These are phyloP conservation scores for Endogone sp. DNA, from an alignment of 192 early-diverging fungal species.

Conservation along the genomic window DNA sequence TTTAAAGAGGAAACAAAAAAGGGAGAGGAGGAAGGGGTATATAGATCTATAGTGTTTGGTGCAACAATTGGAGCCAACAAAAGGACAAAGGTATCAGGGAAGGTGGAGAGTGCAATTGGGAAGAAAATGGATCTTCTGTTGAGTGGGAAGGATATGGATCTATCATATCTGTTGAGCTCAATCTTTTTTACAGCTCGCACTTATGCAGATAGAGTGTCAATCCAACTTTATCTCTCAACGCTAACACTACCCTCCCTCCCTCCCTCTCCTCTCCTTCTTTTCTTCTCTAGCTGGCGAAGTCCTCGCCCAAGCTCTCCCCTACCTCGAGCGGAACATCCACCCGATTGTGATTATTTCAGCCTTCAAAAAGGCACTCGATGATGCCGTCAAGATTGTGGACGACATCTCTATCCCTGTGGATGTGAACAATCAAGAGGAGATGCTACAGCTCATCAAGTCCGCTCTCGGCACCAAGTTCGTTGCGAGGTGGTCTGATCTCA, in stretches of 20 bases:
- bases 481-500: slow-evolving; percentile 92
- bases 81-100: no score
- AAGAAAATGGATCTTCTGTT: neutral
- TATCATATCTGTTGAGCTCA: slow-evolving; percentile 1
- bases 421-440: slow-evolving; percentile 78
- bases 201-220: no score
- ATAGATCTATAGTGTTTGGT: no score
- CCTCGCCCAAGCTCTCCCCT: slow-evolving; percentile 84
- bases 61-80: no score
- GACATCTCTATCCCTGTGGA: slow-evolving; percentile 84
- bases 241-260: no score
- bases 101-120: neutral
- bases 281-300: slow-evolving; percentile 84
- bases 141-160: no score
- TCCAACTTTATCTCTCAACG: no score
- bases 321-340: slow-evolving; percentile 97
- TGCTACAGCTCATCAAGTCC: slow-evolving; percentile 88
- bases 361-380: slow-evolving; percentile 91
- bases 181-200: no score
- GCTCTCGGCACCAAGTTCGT: slow-evolving; percentile 98
- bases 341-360: slow-evolving; percentile 95
- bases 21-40: no score
- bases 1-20: no score
- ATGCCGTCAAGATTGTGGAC: slow-evolving; percentile 81
- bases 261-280: neutral